Evolutionary conservation across 495 filamentous ascomycete species (phyloP).

Genomic region (Pseudomonodictys pantanalensis): DNA sequence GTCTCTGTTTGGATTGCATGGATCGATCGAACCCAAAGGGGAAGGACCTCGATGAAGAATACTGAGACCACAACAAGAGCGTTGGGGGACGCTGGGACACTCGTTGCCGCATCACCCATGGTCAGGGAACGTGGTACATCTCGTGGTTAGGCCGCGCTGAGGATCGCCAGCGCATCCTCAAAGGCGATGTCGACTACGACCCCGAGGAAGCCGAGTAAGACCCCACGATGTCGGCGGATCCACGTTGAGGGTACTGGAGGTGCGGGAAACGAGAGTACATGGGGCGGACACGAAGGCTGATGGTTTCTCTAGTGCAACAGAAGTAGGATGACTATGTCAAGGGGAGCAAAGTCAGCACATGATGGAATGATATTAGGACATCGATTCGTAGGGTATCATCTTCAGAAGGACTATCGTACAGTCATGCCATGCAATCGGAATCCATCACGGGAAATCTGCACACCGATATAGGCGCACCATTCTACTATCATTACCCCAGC

Average conservation of each 20-base stretch:
- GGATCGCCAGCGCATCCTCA: neutral
- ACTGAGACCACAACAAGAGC: conserved; percentile 28
- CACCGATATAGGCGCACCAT: no score
- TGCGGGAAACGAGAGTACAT: no score
- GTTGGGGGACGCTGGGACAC: conserved; percentile 16
- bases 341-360: no score
- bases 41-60: conserved; percentile 21
- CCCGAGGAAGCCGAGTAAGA: no score
- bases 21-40: conserved; percentile 28
- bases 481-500: neutral
- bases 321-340: no score
- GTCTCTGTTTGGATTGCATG: conserved; percentile 39
- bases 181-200: neutral
- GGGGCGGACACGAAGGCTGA: no score
- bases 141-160: conserved; percentile 33
- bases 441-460: neutral
- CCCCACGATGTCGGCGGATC: no score
- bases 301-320: no score
- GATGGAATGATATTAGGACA: neutral
- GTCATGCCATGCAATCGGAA: conserved; percentile 5
- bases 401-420: conserved; percentile 23
- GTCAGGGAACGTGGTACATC: conserved; percentile 35
- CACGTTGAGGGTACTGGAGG: no score
- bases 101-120: conserved; percentile 28
- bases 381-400: conserved; percentile 23